Percentiles rank a stretch among this genome's conserved stretches.
These are phyloP conservation scores for Sonneratia caseolaris DNA, from an alignment of 345 rosid genomes.

Conservation along the genomic window DNA sequence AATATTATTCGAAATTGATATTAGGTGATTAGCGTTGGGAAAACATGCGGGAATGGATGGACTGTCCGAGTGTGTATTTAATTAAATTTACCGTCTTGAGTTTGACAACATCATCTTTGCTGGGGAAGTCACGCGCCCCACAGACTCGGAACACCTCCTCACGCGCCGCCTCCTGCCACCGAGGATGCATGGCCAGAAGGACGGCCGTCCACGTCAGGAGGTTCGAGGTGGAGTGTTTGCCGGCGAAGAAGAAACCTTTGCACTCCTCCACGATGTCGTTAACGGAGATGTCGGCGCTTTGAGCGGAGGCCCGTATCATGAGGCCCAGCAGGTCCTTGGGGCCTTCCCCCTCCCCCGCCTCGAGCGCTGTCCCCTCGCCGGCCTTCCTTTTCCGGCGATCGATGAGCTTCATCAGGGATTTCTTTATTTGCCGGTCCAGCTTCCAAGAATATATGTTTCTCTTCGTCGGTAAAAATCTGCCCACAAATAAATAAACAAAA, in stretches of 20 bases:
- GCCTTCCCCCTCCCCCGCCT: conserved; percentile 1
- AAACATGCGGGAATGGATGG: too few species aligned
- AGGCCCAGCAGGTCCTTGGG: conserved; percentile 44
- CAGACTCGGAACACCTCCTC: conserved; percentile 68
- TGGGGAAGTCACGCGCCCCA: conserved; percentile 69
- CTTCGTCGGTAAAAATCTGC: conserved; percentile 63
- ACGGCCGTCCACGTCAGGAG: conserved; percentile 80
- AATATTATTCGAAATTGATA: too few species aligned
- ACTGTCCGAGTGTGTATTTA: too few species aligned
- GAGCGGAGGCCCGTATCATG: conserved; percentile 45
- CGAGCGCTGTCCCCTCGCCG: not conserved
- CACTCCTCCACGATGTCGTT: conserved; percentile 62
- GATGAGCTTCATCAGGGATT: conserved; percentile 48
- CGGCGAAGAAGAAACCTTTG: conserved; percentile 88
- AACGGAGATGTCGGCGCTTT: conserved; percentile 8
- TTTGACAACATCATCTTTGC: conserved; percentile 61
- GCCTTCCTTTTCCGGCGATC: conserved; percentile 25
- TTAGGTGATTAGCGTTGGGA: too few species aligned
- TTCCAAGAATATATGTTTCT: conserved; percentile 66
- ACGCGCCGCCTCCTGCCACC: conserved; percentile 82
- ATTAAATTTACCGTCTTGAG: conserved; percentile 50
- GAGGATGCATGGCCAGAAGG: conserved; percentile 69
- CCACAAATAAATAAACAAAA: not conserved
- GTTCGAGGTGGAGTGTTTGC: conserved; percentile 79
- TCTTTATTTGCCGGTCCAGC: conserved; percentile 52